Conservation (phyloP, 2,329 filamentous ascomycete species). For the Alternaria dauci region DNA sequence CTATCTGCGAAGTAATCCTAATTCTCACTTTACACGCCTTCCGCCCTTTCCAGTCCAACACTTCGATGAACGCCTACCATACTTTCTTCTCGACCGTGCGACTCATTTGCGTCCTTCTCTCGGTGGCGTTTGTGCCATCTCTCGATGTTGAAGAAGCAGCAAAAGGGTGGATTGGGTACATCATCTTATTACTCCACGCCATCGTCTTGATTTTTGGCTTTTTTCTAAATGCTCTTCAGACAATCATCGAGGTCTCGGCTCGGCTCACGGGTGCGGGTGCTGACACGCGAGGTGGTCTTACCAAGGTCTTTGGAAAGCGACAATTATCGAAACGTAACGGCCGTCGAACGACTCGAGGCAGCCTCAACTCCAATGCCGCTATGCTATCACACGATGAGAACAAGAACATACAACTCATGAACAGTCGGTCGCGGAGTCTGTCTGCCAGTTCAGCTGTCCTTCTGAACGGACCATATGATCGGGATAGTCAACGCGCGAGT, state of each 20-base stretch:
- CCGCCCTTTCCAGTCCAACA: constrained; percentile 86
- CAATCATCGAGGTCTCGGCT: constrained; percentile 86
- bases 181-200: constrained; percentile 85
- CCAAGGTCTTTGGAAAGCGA: constrained; percentile 87
- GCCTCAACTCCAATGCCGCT: constrained; percentile 80
- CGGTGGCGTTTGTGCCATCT: constrained; percentile 78
- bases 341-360: constrained; percentile 73
- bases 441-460: constrained; percentile 70
- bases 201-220: constrained; percentile 89
- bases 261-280: constrained; percentile 83
- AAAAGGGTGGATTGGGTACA: constrained; percentile 95
- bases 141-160: constrained; percentile 79
- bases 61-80: constrained; percentile 97
- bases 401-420: constrained; percentile 66
- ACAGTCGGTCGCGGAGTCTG: constrained; percentile 64
- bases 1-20: constrained; percentile 92
- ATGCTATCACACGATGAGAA: constrained; percentile 78
- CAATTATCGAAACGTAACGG: constrained; percentile 80
- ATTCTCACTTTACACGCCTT: constrained; percentile 89
- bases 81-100: constrained; percentile 82
- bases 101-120: constrained; percentile 68
- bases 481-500: constrained; percentile 57
- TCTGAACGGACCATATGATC: constrained; percentile 59
- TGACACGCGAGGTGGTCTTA: constrained; percentile 79
- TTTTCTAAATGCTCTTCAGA: constrained; percentile 90